Conservation (phyloP, 148 eudicot species). For the Polygonum maritimum region DNA sequence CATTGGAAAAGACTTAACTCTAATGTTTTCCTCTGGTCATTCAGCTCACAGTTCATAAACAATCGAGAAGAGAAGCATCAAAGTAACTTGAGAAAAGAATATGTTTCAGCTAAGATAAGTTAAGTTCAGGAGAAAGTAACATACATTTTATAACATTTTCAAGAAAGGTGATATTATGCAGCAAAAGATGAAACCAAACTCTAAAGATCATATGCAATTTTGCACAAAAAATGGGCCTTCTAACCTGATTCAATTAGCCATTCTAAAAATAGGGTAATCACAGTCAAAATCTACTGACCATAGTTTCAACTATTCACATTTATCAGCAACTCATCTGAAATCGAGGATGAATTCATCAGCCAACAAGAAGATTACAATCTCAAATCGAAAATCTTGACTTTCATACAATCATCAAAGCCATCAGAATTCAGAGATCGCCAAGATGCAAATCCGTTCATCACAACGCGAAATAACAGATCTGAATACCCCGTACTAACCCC, state of each 20-base stretch:
- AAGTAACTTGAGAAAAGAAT: background rate
- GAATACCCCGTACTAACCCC: background rate
- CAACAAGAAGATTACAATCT: background rate
- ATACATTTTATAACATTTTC: background rate
- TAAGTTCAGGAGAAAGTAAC: no score
- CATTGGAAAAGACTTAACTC: background rate
- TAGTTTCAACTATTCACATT: background rate
- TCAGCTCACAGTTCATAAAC: background rate
- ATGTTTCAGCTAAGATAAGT: background rate
- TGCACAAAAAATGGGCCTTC: background rate
- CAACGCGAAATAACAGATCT: background rate
- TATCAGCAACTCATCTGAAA: background rate
- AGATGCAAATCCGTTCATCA: background rate
- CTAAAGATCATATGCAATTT: background rate
- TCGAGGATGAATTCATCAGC: background rate
- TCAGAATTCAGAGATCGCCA: background rate
- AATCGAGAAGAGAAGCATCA: background rate
- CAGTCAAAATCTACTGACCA: background rate
- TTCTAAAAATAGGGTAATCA: background rate
- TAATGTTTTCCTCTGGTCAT: background rate
- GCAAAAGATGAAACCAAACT: background rate
- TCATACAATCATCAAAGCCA: background rate
- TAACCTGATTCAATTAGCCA: background rate
- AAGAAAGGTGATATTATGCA: background rate
- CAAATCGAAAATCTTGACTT: background rate